Evolutionary conservation across 2,329 filamentous ascomycete genomes (phyloP).

Genomic region (Colletotrichum sp.): DNA sequence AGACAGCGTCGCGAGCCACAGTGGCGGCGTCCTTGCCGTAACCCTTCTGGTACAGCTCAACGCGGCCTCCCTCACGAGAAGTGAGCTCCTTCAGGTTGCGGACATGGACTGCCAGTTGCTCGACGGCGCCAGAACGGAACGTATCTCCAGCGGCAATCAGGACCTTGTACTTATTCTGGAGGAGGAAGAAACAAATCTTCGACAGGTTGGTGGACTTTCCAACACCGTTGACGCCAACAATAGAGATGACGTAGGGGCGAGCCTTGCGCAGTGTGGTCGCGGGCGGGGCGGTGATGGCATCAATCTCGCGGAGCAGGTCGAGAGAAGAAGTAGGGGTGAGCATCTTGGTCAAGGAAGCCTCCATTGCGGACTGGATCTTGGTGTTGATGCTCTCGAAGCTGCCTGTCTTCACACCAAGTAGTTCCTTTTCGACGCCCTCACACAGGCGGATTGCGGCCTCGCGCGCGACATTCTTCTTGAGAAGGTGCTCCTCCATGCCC

Average conservation of each 20-base stretch:
- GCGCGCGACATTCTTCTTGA: slow-evolving; percentile 95
- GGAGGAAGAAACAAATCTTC: slow-evolving; percentile 97
- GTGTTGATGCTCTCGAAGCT: slow-evolving; percentile 90
- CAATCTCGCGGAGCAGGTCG: slow-evolving; percentile 92
- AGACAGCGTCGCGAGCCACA: slow-evolving; percentile 93
- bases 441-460: slow-evolving; percentile 93
- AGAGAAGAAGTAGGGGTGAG: slow-evolving; percentile 94
- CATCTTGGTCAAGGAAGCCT: slow-evolving; percentile 91
- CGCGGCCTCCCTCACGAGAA: slow-evolving; percentile 79
- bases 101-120: slow-evolving; percentile 95
- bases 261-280: slow-evolving; percentile 65
- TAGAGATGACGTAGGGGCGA: slow-evolving; percentile 95
- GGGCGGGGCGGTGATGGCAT: slow-evolving; percentile 73
- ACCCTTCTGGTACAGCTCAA: slow-evolving; percentile 95
- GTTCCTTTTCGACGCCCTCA: slow-evolving; percentile 87
- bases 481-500: slow-evolving; percentile 92
- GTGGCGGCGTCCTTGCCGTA: slow-evolving; percentile 98
- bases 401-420: slow-evolving; percentile 88
- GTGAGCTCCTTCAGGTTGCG: slow-evolving; percentile 91
- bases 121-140: slow-evolving; percentile 95
- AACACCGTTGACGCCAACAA: slow-evolving; percentile 97
- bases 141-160: slow-evolving; percentile 95
- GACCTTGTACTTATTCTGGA: slow-evolving; percentile 97
- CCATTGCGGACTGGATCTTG: slow-evolving; percentile 85
- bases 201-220: slow-evolving; percentile 97